Conservation (phyloP, 495 filamentous ascomycete genomes). For the Ascodesmis nigricans region DNA sequence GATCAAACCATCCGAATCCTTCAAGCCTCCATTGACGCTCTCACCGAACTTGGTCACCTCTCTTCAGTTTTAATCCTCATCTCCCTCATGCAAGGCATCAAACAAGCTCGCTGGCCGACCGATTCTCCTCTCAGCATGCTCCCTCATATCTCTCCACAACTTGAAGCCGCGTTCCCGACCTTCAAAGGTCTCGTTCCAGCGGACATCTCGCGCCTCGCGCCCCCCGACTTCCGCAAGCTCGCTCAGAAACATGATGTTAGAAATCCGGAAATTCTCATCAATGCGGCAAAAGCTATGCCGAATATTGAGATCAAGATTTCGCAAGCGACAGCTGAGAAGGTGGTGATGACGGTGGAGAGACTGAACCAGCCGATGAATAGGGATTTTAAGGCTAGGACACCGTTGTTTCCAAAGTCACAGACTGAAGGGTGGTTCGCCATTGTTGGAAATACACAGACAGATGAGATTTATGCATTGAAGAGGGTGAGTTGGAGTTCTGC, state of each 20-base stretch:
- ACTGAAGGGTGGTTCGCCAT: slow-evolving; percentile 85
- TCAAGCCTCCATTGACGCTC: slow-evolving; percentile 71
- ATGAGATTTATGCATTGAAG: slow-evolving; percentile 70
- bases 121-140: slow-evolving; percentile 62
- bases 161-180: too few relatives aligned
- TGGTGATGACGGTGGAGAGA: slow-evolving; percentile 43
- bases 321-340: slow-evolving; percentile 33
- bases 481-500: slow-evolving; percentile 47
- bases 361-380: slow-evolving; percentile 39
- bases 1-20: slow-evolving; percentile 95
- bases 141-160: too few relatives aligned
- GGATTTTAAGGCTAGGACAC: slow-evolving; percentile 57
- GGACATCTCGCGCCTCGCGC: too few relatives aligned
- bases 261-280: too few relatives aligned
- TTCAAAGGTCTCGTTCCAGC: too few relatives aligned
- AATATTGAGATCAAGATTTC: slow-evolving; percentile 41
- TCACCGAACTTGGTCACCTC: slow-evolving; percentile 73
- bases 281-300: too few relatives aligned
- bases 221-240: too few relatives aligned
- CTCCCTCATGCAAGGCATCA: slow-evolving; percentile 70
- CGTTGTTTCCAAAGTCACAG: slow-evolving; percentile 80
- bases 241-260: too few relatives aligned
- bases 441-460: slow-evolving; percentile 37
- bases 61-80: slow-evolving; percentile 57
- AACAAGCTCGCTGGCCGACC: slow-evolving; percentile 74